Base-by-base conservation (phyloP, 2,329 filamentous ascomycete genomes). In the Dactylellina cionopaga region DNA sequence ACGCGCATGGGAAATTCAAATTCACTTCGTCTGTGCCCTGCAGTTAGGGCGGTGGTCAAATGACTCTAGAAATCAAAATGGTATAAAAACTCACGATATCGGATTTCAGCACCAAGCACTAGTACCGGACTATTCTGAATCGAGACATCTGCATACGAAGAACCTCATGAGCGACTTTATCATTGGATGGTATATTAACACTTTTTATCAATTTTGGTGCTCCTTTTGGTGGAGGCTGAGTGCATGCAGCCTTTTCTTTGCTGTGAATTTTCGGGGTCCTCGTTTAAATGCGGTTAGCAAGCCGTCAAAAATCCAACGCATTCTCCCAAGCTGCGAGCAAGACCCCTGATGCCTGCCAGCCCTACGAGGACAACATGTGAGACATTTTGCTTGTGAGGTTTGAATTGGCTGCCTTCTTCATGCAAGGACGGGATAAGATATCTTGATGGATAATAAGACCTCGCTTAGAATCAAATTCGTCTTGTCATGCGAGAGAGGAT, bases 331-430 rank as follows among this genome's bases (percentile, higher is more conserved):
- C 52, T 54, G 54, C 27, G 35, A 17, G 25, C 33, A 68, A 68
- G 25, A 72, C 25, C 59, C 68, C 52, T 65, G 59, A 72, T 65
- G 68, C 68, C 52, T 72, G 68, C 68, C 68, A 72, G 68, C 68
- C 68, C 68, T 72, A 72, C 68, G 52, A 60, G 68, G 68, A 72
- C 59, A 58, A 46, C 58, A 51, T 5, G 47, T 63, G 35, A 72
- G 59, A 58, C 66, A 68, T 59, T 68, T 66, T 37, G 39, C 59
- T 39, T 47, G 37, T 46, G 33, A 59, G 5, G 5, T 27, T 52
- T 44, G 35, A 62, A 69, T 37, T 15, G 51, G 63, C 54, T 58
- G 66, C 59, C 54, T 65, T 60, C 58, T 37, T 51, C 19, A 47
- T 71, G 66, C 66, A 71, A 49, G 58, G 29, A 59, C 66, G 66